Conservation (phyloP, 192 early-diverging fungal species). For the Pilobolus umbonatus region DNA sequence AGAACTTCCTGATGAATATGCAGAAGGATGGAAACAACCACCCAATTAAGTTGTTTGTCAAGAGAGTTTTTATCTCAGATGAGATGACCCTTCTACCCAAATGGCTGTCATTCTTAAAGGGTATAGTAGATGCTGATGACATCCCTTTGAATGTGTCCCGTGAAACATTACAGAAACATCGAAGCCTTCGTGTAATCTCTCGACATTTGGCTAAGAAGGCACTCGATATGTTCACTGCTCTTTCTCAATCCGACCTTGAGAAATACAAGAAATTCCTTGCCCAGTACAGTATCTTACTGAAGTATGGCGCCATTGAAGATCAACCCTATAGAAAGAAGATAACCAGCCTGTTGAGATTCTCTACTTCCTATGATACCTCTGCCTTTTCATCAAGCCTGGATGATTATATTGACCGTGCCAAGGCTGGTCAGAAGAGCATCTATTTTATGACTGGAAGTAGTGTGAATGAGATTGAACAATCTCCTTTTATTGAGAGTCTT, state of each 20-base stretch:
- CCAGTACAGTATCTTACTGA: constrained; percentile 70
- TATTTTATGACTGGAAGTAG: constrained; percentile 78
- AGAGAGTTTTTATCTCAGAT: constrained; percentile 95
- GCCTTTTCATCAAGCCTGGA: constrained; percentile 52
- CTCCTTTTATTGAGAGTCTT: constrained; percentile 90
- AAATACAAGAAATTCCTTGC: constrained; percentile 70
- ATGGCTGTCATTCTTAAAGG: constrained; percentile 91
- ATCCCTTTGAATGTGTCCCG: constrained; percentile 97
- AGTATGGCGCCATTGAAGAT: constrained; percentile 90
- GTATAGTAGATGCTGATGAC: constrained; percentile 94
- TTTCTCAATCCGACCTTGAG: constrained; percentile 59
- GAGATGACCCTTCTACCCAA: constrained; percentile 88
- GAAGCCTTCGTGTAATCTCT: constrained; percentile 72
- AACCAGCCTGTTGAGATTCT: constrained; percentile 78
- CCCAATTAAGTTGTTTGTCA: constrained; percentile 85
- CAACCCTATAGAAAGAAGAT: constrained; percentile 64
- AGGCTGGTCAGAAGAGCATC: constrained; percentile 84
- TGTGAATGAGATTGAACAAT: constrained; percentile 64
- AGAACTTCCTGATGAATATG: constrained; percentile 48
- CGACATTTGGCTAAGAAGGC: constrained; percentile 88
- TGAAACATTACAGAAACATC: constrained; percentile 92
- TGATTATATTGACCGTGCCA: constrained; percentile 86
- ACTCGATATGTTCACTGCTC: constrained; percentile 75
- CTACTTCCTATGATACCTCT: constrained; percentile 51
- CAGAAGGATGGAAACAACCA: constrained; percentile 40